Base-by-base conservation (phyloP, 768 basidiomycete genomes). In the Boletus barrowsii region DNA sequence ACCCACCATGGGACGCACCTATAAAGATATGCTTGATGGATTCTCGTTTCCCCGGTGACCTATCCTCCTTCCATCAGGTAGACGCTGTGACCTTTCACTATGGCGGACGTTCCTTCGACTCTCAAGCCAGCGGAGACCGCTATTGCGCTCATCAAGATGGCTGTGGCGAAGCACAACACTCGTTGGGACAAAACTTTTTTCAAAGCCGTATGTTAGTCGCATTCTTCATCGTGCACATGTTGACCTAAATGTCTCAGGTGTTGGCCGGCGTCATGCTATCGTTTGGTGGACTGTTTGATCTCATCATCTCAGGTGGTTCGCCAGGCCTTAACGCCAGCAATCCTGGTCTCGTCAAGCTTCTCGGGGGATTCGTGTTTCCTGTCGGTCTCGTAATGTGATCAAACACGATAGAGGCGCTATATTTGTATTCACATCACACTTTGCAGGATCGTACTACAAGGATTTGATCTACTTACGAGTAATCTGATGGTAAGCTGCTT, bases 331-430 rank as follows among this genome's bases (percentile, higher is more conserved):
- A 69, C 20, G 46, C 69, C 33, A 72, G 70, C 53, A 85, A 87
- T 55, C 87, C 87, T 2, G 87, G 87, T 18, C 70, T 89, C 10
- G 82, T 86, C 42, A 88, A 84, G 63, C 58, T 87, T 30, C 68
- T 89, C 3, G 78, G 78, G 17, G 87, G 83, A 15, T 80, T 87
- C 44, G 83, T 89, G 24, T 89, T 89, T 67, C 87, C 87, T 10
- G 84, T 86, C 3, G 87, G 87, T 63, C 80, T 89, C 73, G 83
- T 86, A 51, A 89, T 89, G 87, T 88, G 61, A 55, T 76, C 56
- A 13, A n/a, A 13, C 7, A 1, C 9, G 7, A 7, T 4, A 8
- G 29, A 17, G 37, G 39, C 4, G 24, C 42, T 10, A 10, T n/a
- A 11, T 14, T 7, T 13, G 35, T 32, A 22, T 47, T 59, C 26